A percentile compares a stretch with the other conserved stretches of the same genome.
Conservation (phyloP, 805 yeast species). For the Kodamaea nitidulidarum region DNA sequence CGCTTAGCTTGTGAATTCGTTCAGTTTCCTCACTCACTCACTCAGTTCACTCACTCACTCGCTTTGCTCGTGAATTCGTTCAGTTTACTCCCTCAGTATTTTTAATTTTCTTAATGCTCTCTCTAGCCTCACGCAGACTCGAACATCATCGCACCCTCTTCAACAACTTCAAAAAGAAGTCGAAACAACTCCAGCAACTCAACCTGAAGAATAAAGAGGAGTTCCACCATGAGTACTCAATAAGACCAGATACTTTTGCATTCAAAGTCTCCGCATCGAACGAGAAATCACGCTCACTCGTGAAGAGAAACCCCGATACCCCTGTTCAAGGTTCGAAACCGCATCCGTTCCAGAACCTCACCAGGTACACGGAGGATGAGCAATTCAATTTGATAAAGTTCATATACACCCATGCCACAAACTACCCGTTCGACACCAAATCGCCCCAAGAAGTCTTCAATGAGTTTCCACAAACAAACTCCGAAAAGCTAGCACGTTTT, state of each 20-base stretch:
- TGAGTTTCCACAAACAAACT: slow-evolving; percentile 31
- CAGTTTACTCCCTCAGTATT: not conserved
- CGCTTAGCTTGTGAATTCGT: no score
- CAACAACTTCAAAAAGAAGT: slow-evolving; percentile 15
- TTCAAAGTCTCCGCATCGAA: slow-evolving; percentile 32
- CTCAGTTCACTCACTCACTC: no score
- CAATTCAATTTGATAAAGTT: slow-evolving; percentile 30
- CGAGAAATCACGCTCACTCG: slow-evolving; percentile 16
- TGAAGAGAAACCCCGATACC: slow-evolving; percentile 2
- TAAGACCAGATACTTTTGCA: slow-evolving; percentile 43
- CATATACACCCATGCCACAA: slow-evolving; percentile 37
- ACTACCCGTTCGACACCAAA: slow-evolving; percentile 36
- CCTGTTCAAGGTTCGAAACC: slow-evolving; percentile 5
- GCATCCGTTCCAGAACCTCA: slow-evolving; percentile 25
- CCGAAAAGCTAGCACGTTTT: slow-evolving; percentile 28
- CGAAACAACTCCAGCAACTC: slow-evolving; percentile 16
- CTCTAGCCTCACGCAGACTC: not conserved
- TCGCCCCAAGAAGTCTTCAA: slow-evolving; percentile 39
- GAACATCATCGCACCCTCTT: slow-evolving; percentile 16
- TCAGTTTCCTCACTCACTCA: no score
- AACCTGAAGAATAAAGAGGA: slow-evolving; percentile 12
- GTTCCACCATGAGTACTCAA: slow-evolving; percentile 40
- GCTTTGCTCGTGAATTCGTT: no score
- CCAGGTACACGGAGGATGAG: slow-evolving; percentile 5
- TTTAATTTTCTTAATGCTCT: not conserved